A percentile compares a stretch with the other conserved stretches of the same genome.
phyloP scores from a whole-genome alignment of 2,329 filamentous ascomycete species.

The Calonectria pteridis region DNA sequence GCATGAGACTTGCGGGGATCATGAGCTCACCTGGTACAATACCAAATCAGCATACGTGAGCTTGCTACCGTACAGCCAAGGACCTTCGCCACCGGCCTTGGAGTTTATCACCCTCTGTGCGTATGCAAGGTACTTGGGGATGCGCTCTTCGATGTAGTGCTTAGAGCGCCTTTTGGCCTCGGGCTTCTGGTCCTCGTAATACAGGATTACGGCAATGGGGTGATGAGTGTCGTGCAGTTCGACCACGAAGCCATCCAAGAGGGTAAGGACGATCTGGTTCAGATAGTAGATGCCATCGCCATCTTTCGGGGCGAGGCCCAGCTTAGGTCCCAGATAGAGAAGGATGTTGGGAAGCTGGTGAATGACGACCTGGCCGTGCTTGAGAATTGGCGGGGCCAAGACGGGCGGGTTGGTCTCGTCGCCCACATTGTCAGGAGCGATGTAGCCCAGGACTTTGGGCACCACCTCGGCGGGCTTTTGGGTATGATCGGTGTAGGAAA shows the following conservation, averaged over 20 bases:
- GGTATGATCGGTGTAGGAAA: slow-evolving; percentile 71
- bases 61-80: slow-evolving; percentile 74
- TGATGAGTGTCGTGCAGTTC: slow-evolving; percentile 84
- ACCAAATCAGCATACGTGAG: slow-evolving; percentile 81
- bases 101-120: slow-evolving; percentile 74
- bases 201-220: slow-evolving; percentile 69
- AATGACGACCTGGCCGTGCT: slow-evolving; percentile 71
- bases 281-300: slow-evolving; percentile 65
- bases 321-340: slow-evolving; percentile 72
- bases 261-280: slow-evolving; percentile 75
- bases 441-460: slow-evolving; percentile 60
- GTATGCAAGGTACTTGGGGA: slow-evolving; percentile 80
- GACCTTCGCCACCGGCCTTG: slow-evolving; percentile 68
- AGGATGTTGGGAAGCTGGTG: slow-evolving; percentile 81
- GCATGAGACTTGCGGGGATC: background rate
- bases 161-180: slow-evolving; percentile 70
- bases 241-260: slow-evolving; percentile 76
- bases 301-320: slow-evolving; percentile 65
- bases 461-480: slow-evolving; percentile 61
- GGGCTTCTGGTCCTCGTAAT: slow-evolving; percentile 82
- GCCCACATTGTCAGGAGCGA: slow-evolving; percentile 59
- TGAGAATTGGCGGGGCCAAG: slow-evolving; percentile 76
- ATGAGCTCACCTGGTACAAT: slow-evolving; percentile 72
- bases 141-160: slow-evolving; percentile 69
- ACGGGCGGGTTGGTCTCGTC: slow-evolving; percentile 72